Conservation (phyloP, 257 asterid genomes). For the Cordia subcordata region DNA sequence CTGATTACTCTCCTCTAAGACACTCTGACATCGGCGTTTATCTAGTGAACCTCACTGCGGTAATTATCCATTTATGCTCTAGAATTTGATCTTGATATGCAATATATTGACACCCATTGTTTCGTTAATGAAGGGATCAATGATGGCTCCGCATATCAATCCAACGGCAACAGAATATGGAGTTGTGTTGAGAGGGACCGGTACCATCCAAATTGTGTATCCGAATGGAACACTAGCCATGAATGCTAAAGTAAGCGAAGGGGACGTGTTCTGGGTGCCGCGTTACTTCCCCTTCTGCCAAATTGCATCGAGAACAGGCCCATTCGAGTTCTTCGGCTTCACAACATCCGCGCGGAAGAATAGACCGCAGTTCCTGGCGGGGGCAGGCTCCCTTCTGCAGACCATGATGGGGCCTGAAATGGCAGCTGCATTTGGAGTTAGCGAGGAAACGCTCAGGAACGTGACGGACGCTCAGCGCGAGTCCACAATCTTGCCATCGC, state of each 20-base stretch:
- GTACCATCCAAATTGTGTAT: slow-evolving; percentile 55
- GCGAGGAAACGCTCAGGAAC: slow-evolving; percentile 36
- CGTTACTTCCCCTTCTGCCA: slow-evolving; percentile 87
- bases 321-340: slow-evolving; percentile 90
- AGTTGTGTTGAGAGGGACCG: slow-evolving; percentile 53
- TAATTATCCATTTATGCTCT: slow-evolving; percentile 13
- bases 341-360: slow-evolving; percentile 60
- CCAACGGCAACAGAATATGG: slow-evolving; percentile 80
- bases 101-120: too few relatives aligned
- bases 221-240: slow-evolving; percentile 85
- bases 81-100: too few relatives aligned
- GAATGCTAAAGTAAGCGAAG: slow-evolving; percentile 63
- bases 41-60: slow-evolving; percentile 79
- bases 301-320: slow-evolving; percentile 67
- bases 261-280: slow-evolving; percentile 80
- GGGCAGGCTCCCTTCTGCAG: slow-evolving; percentile 51
- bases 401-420: slow-evolving; percentile 56
- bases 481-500: slow-evolving; percentile 47
- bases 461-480: slow-evolving; percentile 47
- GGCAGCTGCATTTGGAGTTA: slow-evolving; percentile 66
- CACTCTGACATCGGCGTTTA: slow-evolving; percentile 51
- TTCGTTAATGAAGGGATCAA: slow-evolving; percentile 56
- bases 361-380: slow-evolving; percentile 75
- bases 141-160: slow-evolving; percentile 94
- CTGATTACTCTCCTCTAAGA: slow-evolving; percentile 54